Evolutionary conservation across 1,284 basidiomycete species (phyloP), one percentile per base, ranked within the genome.

Genomic region (Takashimella koratensis): DNA sequence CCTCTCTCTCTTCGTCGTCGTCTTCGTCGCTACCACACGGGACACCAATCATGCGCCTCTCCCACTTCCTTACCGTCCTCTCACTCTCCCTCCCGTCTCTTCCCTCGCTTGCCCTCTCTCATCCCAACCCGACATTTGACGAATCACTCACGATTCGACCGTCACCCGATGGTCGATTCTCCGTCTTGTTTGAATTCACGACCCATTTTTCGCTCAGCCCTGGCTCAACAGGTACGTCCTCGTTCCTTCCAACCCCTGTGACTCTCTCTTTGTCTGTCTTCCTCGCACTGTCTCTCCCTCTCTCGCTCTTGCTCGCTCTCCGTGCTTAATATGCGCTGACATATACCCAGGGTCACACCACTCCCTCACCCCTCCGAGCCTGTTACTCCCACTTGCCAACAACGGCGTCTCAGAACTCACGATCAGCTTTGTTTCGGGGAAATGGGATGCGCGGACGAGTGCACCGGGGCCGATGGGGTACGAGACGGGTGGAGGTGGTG

Each of bases 401-500:
- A 88, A 90, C 69, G 84, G 86, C 1, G 84, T 94, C 21, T 85
- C 88, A 0, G 90, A 95, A 63, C 80, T 97, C 13, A 88, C 93
- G 62, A 82, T 98, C 1, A 84, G 86, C 11, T 81, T 97, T 52
- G 94, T 92, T 57, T 84, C 90, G 10, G 94, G 94, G 8, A 86
- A 86, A 59, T 97, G 94, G 94, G 83, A 88, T 67, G 81, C 83
- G 30, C 75, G 81, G n/a, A 95, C 92, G 87, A 88, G 88, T 1
- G 82, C 84, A 59, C 54, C 58, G 1, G 72, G 72, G 2, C 89
- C 90, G 1, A 47, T 71, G 8, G 63, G 60, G 26, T 83, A 85
- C 30, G 86, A 88, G 59, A 76, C 81, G 3, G 86, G 85, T 2
- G 90, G 87, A 0, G 84, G 85, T 0, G 95, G 93, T 5, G 94